Conservation (phyloP, 2,329 filamentous ascomycete genomes). For the Albifimbria verrucaria region DNA sequence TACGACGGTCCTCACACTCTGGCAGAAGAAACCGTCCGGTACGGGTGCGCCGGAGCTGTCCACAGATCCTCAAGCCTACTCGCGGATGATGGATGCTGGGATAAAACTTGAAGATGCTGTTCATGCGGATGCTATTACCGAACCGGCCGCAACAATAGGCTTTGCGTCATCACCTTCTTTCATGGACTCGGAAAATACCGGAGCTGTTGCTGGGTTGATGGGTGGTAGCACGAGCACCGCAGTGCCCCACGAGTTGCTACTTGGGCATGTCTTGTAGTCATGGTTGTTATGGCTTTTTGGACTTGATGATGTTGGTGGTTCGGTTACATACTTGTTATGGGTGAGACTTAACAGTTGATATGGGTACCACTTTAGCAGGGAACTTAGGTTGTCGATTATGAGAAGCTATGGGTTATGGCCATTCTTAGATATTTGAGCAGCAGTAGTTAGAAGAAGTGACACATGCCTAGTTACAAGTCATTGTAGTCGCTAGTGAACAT, state of each 20-base stretch:
- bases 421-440: slow-evolving; percentile 7
- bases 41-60: slow-evolving; percentile 1
- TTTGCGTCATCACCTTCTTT: no score
- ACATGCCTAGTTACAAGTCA: neutral
- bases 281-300: neutral
- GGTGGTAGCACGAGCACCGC: no score
- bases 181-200: no score
- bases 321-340: neutral
- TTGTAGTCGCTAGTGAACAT: no score
- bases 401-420: slow-evolving; percentile 3
- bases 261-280: neutral
- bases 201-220: no score
- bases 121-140: neutral
- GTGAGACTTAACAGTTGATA: neutral
- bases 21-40: slow-evolving; percentile 9
- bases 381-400: slow-evolving; percentile 13
- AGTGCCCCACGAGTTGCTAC: no score
- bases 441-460: neutral
- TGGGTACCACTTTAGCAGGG: neutral
- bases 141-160: neutral
- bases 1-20: slow-evolving; percentile 14
- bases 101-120: neutral
- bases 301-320: neutral
- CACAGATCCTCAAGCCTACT: neutral
- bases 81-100: neutral